These are phyloP conservation scores for Aureobasidium sp. DNA, from an alignment of 2,329 filamentous ascomycete genomes.

Conservation along the genomic window DNA sequence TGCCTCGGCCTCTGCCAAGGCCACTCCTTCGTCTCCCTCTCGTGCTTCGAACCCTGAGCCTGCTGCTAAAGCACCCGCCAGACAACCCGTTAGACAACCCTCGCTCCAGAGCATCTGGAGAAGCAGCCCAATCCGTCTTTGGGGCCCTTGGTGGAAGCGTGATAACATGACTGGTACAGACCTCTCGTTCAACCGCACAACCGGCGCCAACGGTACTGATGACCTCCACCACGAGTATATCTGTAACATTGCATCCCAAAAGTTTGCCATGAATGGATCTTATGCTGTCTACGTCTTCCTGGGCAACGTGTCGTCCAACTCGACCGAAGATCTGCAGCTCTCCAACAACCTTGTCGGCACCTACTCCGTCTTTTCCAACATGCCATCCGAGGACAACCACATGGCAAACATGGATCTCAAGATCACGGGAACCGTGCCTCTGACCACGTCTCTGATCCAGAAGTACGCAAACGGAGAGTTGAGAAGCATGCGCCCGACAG, in stretches of 20 bases:
- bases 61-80: background rate
- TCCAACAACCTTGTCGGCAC: conserved; percentile 53
- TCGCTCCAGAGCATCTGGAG: background rate
- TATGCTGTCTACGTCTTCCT: conserved; percentile 65
- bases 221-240: conserved; percentile 51
- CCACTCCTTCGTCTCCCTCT: no score
- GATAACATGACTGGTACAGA: background rate
- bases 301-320: conserved; percentile 43
- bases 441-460: conserved; percentile 38
- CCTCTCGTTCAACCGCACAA: background rate
- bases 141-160: conserved; percentile 12
- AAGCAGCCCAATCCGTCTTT: background rate
- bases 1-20: background rate
- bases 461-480: conserved; percentile 31
- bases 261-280: conserved; percentile 53
- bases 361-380: conserved; percentile 43
- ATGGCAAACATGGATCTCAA: conserved; percentile 25
- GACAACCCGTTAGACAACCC: background rate
- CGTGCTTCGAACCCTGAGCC: no score
- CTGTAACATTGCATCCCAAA: conserved; percentile 57
- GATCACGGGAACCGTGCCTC: conserved; percentile 38
- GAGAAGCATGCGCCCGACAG: conserved; percentile 22
- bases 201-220: background rate
- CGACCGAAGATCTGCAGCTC: conserved; percentile 32
- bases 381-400: conserved; percentile 19